Evolutionary conservation across 768 basidiomycete species (phyloP).

Genomic region (Kwoniella heveanensis): DNA sequence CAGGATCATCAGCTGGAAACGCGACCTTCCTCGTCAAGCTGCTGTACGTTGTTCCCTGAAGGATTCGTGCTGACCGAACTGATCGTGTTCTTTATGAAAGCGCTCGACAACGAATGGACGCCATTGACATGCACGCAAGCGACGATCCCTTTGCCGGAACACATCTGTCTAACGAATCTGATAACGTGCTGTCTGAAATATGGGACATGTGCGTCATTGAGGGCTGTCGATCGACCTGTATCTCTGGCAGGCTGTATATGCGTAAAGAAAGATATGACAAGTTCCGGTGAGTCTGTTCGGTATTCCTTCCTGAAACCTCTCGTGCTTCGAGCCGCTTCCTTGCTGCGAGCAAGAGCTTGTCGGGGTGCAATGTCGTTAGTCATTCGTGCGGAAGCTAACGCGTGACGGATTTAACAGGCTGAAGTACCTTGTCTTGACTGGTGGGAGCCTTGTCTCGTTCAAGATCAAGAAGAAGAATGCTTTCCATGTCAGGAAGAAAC

Average conservation of each 20-base stretch:
- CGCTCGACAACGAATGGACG: conserved; percentile 50
- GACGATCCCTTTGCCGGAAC: conserved; percentile 37
- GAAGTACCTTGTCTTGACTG: conserved; percentile 70
- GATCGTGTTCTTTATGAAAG: conserved; percentile 11
- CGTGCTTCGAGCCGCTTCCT: no score
- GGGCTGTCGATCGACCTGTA: conserved; percentile 73
- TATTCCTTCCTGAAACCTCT: background rate
- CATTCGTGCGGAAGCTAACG: no score
- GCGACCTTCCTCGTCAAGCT: no score
- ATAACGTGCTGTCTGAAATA: conserved; percentile 62
- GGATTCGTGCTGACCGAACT: no score
- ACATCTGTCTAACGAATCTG: conserved; percentile 26
- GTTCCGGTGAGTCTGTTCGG: conserved; percentile 67
- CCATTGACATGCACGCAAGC: conserved; percentile 19
- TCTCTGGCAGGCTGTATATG: conserved; percentile 72
- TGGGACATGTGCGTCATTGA: conserved; percentile 88
- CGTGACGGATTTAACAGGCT: no score
- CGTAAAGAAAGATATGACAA: conserved; percentile 71
- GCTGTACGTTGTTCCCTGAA: background rate
- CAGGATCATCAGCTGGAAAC: no score
- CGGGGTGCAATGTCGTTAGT: no score
- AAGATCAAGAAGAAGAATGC: conserved; percentile 65
- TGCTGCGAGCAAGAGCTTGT: no score
- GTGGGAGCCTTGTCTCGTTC: conserved; percentile 74
- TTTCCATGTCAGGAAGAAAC: conserved; percentile 62